Base-by-base conservation (phyloP, 257 asterid species). In the Petunia axillaris region DNA sequence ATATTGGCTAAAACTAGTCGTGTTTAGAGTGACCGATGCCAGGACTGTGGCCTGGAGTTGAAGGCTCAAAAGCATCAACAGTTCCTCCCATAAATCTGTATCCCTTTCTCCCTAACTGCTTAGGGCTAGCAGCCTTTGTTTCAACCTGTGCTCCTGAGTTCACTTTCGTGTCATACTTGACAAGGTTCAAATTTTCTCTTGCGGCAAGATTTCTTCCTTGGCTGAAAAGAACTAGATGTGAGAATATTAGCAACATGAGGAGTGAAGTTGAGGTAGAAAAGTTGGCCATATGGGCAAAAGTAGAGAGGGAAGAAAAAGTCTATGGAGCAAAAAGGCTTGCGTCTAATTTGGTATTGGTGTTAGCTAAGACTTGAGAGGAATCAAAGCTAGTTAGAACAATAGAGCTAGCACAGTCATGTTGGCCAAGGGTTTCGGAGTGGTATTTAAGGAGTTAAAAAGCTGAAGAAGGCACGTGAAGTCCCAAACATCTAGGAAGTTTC, bases 11-110 rank as follows among this genome's bases (percentile, higher is more conserved):
- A 35, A 46, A 44, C 13, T 75, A 88, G 59, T 88, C 89, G 64
- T 91, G 98, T 77, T 78, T 88, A 48, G 95, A 86, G 77, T 93
- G 97, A 60, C 98, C 98, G 64, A 93, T 90, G 65, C 98, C 98
- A 0, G 98, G 98, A 53, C 98, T 93, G 8, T 84, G 86, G 3
- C 97, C 98, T 0, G 95, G 97, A 3, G 78, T 79, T 1, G 95
- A 89, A 3, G 89, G 94, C 62, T 93, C 89, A 40, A 83, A 91
- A 7, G 93, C 64, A 75, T 93, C 93, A 52, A 76, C 54, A 43
- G 73, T 60, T 37, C 89, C 96, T 38, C 79, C 90, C 13, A 78
- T 78, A n/a, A 81, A 59, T 75, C 77, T 68, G 16, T 64, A 55
- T 37, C 83, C 74, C 9, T 55, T 81, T 15, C 39, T 68, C 54